Evolutionary conservation across 805 yeast genomes (phyloP), one percentile per base, ranked within the genome.

Genomic region (Wickerhamiella cacticola): DNA sequence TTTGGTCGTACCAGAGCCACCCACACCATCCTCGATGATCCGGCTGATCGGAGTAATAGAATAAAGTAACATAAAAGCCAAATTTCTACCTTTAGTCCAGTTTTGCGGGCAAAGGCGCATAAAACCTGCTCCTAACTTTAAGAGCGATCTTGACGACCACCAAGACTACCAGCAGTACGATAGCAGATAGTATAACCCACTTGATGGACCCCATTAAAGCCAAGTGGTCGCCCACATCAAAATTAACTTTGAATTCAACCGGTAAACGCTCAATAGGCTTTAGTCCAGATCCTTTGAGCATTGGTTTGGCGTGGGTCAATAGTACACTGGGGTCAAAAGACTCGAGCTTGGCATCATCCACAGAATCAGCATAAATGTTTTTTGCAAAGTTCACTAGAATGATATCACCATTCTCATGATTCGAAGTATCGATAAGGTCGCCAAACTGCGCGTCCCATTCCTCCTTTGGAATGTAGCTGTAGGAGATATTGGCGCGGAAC

Each of bases 321-420:
- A 39, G 29, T 10, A 24, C 29, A 5, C 12, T 9, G 6, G 21
- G 21, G 15, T 22, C 28, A 28, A 35, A 34, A 7, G 26, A 19
- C 21, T 35, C 35, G 26, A 48, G 13, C 38, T 34, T 41, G 6
- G n/a, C 43, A 5, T 39, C 46, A n/a, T 42, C 21, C 23, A 21
- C 15, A 4, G 15, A 10, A 23, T 52, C 55, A 3, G 53, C 46
- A 38, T 56, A 56, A 16, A 36, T 22, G 31, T 52, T 53, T 18
- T 48, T 40, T 45, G 48, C 53, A 47, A 55, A 53, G 40, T 56
- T 56, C 9, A 50, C 28, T 10, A 54, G 45, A 9, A 55, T 29
- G 5, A 57, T 40, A 24, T 50, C 47, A 8, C 60, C 56, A 8
- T 34, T 49, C 16, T 46, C 18, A 41, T 49, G 52, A 13, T 26